These are phyloP conservation scores for Penicillium odoratum DNA, from an alignment of 495 filamentous ascomycete species.

Conservation along the genomic window DNA sequence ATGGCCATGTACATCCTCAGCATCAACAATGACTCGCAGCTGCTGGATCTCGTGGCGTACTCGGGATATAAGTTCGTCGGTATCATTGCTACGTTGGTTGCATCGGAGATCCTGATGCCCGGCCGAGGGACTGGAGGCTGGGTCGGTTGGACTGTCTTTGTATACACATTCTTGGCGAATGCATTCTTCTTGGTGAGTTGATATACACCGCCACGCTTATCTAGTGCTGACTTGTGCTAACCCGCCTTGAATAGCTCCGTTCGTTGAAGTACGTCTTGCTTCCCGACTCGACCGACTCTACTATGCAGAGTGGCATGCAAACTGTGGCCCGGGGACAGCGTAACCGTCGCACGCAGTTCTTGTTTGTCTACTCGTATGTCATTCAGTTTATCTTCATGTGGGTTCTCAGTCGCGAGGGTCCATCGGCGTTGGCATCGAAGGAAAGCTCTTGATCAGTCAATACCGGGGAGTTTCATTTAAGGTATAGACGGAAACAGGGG, in stretches of 20 bases:
- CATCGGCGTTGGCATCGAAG: conserved; percentile 23
- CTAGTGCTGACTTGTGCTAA: conserved; percentile 20
- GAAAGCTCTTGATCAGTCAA: conserved; percentile 26
- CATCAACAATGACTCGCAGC: conserved; percentile 84
- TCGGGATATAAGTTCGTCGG: conserved; percentile 99
- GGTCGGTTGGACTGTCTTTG: conserved; percentile 85
- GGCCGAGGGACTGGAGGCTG: conserved; percentile 79
- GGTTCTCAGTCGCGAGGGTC: conserved; percentile 68
- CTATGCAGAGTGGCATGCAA: conserved; percentile 65
- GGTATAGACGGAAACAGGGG: conserved; percentile 30
- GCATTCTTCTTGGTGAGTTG: conserved; percentile 87
- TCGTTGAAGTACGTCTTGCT: conserved; percentile 94
- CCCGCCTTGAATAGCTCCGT: conserved; percentile 63
- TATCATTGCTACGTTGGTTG: conserved; percentile 79
- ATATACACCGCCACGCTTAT: neutral
- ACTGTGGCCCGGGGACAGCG: conserved; percentile 80
- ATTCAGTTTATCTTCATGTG: conserved; percentile 96
- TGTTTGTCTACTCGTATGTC: conserved; percentile 92
- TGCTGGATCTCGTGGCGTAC: conserved; percentile 92
- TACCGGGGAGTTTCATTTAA: conserved; percentile 13
- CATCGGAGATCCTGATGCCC: conserved; percentile 73
- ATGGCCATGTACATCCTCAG: conserved; percentile 88
- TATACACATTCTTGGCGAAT: conserved; percentile 89
- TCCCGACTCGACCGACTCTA: conserved; percentile 72
- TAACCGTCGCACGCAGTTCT: conserved; percentile 88